Conservation (phyloP, 495 filamentous ascomycete genomes). For the Amniculicola lignicola region DNA sequence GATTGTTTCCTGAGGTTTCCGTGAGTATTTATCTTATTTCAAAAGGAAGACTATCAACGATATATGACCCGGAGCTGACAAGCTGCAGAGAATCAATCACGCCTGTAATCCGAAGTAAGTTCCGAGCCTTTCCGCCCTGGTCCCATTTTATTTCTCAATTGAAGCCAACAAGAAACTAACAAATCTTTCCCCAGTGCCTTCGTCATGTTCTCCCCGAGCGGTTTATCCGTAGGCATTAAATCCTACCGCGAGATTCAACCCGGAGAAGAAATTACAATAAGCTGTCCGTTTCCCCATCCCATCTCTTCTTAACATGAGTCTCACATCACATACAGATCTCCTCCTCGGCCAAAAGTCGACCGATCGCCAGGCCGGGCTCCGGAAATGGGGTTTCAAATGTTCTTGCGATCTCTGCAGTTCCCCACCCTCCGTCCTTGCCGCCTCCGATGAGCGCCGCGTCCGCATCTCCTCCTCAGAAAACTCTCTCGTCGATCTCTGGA, state of each 20-base stretch:
- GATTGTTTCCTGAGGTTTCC: constrained; percentile 16
- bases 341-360: not conserved
- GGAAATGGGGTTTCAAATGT: constrained; percentile 20
- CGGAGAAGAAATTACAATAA: constrained; percentile 22
- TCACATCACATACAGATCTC: constrained; percentile 1
- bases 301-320: not conserved
- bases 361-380: constrained; percentile 1
- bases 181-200: constrained; percentile 6
- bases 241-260: constrained; percentile 18
- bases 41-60: not conserved
- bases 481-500: not conserved
- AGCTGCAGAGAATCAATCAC: constrained; percentile 15
- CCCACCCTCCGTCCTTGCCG: not conserved
- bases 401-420: constrained; percentile 13
- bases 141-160: not conserved
- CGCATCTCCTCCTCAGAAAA: not conserved
- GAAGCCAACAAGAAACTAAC: not conserved
- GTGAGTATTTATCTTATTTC: no score
- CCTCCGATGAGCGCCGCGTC: constrained; percentile 8
- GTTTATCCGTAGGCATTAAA: constrained; percentile 17
- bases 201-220: constrained; percentile 21
- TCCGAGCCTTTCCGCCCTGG: no score
- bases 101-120: constrained; percentile 13
- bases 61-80: not conserved
- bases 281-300: constrained; percentile 1